phyloP scores from a whole-genome alignment of 257 asterid species.

The Schizonepeta tenuifolia region DNA sequence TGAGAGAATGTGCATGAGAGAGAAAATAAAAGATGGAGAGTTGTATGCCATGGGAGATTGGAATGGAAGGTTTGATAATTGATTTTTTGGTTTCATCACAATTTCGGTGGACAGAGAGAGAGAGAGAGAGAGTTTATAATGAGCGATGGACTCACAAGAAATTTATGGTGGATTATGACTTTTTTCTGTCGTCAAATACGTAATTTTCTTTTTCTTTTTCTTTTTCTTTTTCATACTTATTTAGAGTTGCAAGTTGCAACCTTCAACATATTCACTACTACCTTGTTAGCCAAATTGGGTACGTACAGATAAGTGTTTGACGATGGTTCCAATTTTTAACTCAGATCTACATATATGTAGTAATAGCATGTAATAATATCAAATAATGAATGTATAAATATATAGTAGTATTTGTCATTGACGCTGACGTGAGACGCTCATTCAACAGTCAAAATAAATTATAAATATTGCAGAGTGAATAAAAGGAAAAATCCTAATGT shows the following conservation, averaged over 20 bases:
- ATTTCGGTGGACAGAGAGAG: neutral
- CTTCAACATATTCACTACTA: no score
- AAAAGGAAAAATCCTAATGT: neutral
- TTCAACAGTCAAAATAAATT: no score
- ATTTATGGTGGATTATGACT: neutral
- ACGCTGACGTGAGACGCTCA: no score
- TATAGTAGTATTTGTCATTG: no score
- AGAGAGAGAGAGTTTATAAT: constrained; percentile 11
- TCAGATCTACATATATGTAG: no score
- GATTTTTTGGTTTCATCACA: neutral
- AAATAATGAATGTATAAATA: no score
- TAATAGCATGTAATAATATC: no score
- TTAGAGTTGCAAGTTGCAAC: neutral
- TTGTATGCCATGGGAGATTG: constrained; percentile 27
- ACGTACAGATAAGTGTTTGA: no score
- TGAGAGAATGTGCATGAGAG: constrained; percentile 31
- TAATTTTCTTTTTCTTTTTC: neutral
- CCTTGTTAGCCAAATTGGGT: no score
- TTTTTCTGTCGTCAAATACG: neutral
- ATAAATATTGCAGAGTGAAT: neutral
- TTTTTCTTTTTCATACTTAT: neutral
- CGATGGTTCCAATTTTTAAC: no score
- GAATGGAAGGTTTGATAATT: constrained; percentile 4
- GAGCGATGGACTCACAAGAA: neutral
- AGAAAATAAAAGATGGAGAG: neutral